These are phyloP conservation scores for Jaenimonas drosophilae DNA, from an alignment of 208 protist genomes.

Conservation along the genomic window DNA sequence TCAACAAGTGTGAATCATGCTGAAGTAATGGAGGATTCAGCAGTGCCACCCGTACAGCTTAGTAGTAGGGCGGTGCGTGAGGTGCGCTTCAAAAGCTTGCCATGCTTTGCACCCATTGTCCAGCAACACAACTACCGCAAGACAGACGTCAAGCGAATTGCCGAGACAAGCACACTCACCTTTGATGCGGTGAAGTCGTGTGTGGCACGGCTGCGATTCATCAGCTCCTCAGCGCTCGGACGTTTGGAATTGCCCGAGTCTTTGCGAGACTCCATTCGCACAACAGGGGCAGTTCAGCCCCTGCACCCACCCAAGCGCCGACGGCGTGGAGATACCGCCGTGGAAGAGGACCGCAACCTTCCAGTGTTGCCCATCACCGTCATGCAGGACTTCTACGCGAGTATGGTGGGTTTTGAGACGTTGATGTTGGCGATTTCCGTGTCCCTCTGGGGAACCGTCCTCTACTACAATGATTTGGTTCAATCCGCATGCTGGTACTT, in stretches of 20 bases:
- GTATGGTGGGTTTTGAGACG: slow-evolving; percentile 30
- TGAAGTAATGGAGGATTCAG: too few species aligned
- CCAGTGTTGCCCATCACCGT: slow-evolving; percentile 5
- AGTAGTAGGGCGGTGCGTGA: too few species aligned
- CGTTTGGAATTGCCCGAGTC: too few species aligned
- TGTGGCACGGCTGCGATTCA: not conserved
- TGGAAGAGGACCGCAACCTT: not conserved
- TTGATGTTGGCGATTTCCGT: slow-evolving; percentile 43
- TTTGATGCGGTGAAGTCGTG: slow-evolving; percentile 9
- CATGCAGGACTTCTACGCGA: slow-evolving; percentile 26
- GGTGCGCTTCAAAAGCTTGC: not conserved
- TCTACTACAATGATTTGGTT: slow-evolving; percentile 47
- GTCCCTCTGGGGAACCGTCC: slow-evolving; percentile 36
- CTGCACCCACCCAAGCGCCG: not conserved
- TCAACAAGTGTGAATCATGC: too few species aligned
- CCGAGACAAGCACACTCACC: slow-evolving; percentile 14
- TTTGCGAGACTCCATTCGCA: too few species aligned
- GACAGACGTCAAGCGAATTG: slow-evolving; percentile 37
- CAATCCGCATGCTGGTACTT: slow-evolving; percentile 17
- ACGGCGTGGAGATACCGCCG: not conserved
- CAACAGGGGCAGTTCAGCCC: too few species aligned
- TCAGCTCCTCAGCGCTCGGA: not conserved
- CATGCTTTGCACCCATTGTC: slow-evolving; percentile 23
- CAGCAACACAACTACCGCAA: slow-evolving; percentile 31
- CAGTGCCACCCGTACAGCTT: too few species aligned